phyloP scores from a whole-genome alignment of 352 stramenopile species.

The Phytophthora boehmeriae region DNA sequence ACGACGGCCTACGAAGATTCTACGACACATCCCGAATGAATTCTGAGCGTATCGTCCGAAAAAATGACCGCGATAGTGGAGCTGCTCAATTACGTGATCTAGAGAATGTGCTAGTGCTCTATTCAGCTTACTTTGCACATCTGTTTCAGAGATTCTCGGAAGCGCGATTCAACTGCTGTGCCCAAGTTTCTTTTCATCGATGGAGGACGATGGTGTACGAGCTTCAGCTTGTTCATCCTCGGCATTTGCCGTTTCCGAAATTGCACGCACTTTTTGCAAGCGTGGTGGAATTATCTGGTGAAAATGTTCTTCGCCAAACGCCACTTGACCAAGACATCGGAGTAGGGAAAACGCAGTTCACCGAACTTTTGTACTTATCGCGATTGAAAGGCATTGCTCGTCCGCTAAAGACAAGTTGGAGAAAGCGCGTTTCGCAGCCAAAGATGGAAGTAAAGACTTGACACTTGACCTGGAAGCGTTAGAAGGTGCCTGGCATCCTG shows the following conservation, averaged over 20 bases:
- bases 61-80: background rate
- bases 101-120: conserved; percentile 44
- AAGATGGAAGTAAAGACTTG: conserved; percentile 1
- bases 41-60: conserved; percentile 3
- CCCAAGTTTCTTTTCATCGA: conserved; percentile 35
- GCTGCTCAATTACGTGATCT: conserved; percentile 26
- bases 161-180: conserved; percentile 27
- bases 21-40: conserved; percentile 31
- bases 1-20: conserved; percentile 26
- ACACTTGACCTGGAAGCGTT: conserved; percentile 1
- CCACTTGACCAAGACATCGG: conserved; percentile 30
- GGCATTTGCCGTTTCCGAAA: conserved; percentile 22
- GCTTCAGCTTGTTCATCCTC: conserved; percentile 33
- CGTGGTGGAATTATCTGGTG: conserved; percentile 7
- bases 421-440: conserved; percentile 7
- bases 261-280: conserved; percentile 29
- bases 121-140: conserved; percentile 45
- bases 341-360: conserved; percentile 28
- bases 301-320: background rate
- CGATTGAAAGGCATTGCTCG: conserved; percentile 27
- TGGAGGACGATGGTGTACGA: conserved; percentile 45
- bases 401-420: conserved; percentile 9
- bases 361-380: conserved; percentile 39
- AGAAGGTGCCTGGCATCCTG: conserved; percentile 16
- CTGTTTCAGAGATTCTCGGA: conserved; percentile 49